phyloP scores from a whole-genome alignment of 306 rosid genomes.

The Trifolium dubium region DNA sequence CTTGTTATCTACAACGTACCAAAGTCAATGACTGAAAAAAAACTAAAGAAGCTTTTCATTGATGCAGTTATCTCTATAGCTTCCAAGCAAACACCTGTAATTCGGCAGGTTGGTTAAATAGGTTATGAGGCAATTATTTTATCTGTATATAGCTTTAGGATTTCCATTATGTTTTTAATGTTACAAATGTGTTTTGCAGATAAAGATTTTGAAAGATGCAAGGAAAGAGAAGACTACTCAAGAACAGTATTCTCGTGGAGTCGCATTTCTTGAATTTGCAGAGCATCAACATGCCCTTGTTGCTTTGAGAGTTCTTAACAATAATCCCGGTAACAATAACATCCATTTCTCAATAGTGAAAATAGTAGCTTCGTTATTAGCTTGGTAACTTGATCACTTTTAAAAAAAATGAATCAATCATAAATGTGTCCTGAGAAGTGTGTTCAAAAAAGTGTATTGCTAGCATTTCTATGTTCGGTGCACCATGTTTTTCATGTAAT shows the following conservation, averaged over 20 bases:
- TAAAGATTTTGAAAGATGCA: conserved; percentile 77
- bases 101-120: conserved; percentile 74
- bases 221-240: conserved; percentile 73
- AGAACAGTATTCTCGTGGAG: conserved; percentile 77
- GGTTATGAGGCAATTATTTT: conserved; percentile 16
- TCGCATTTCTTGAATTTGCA: conserved; percentile 88
- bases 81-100: conserved; percentile 81
- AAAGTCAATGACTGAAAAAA: conserved; percentile 79
- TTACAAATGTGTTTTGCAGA: conserved; percentile 50
- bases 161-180: neutral
- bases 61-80: conserved; percentile 89
- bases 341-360: neutral
- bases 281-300: conserved; percentile 99
- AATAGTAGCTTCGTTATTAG: neutral
- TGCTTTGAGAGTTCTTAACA: conserved; percentile 92
- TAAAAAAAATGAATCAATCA: neutral
- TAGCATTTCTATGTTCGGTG: conserved; percentile 8
- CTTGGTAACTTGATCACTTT: neutral
- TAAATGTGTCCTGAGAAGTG: neutral
- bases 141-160: neutral
- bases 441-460: neutral
- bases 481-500: conserved; percentile 6
- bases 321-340: conserved; percentile 90
- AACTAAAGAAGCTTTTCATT: conserved; percentile 80
- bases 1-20: conserved; percentile 86